Evolutionary conservation across 306 rosid species (phyloP), one percentile per base, ranked within the genome.

Genomic region (Argentina anserina): DNA sequence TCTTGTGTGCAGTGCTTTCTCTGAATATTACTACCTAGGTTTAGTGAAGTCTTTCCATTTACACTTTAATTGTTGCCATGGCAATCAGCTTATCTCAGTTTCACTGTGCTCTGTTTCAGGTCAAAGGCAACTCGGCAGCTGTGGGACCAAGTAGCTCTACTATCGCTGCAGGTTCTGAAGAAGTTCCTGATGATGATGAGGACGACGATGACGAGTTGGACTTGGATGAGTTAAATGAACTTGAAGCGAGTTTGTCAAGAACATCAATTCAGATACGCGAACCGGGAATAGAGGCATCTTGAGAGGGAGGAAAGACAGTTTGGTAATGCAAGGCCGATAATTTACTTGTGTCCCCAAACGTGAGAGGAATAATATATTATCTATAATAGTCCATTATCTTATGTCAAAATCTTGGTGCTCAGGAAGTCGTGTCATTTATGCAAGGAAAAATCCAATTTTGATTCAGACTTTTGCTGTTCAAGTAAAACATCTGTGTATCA

Each of bases 201-300:
- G 86, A 87, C 0, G 84, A 82, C 1, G 87, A 84, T 0, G 87
- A 90, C 0, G 96, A 86, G 72, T 81, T 89, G 82, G 91, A 89
- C 82, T 13, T 89, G 49, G 92, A 90, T 3, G 96, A 90, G 83
- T 65, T 90, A 69, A 80, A 86, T 76, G 96, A 87, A 73, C 76
- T 90, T 25, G 91, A 90, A 81, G 96, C 92, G 61, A 90, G 96
- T 69, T 77, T 90, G 81, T 80, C 93, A 47, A 87, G 75, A 83
- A 81, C 89, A 42, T 82, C 96, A 21, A 84, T 87, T 71, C 90
- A 86, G 82, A 90, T 84, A 68, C 71, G 81, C 49, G 93, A 90
- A 80, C 76, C 87, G 11, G 83, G 85, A 71, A 78, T 82, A 75
- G 86, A 83, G 71, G 72, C 88, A 20, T 83, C 81, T 65, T 63